These are phyloP conservation scores for Claviceps sp. DNA, from an alignment of 2,329 filamentous ascomycete genomes.

Conservation along the genomic window DNA sequence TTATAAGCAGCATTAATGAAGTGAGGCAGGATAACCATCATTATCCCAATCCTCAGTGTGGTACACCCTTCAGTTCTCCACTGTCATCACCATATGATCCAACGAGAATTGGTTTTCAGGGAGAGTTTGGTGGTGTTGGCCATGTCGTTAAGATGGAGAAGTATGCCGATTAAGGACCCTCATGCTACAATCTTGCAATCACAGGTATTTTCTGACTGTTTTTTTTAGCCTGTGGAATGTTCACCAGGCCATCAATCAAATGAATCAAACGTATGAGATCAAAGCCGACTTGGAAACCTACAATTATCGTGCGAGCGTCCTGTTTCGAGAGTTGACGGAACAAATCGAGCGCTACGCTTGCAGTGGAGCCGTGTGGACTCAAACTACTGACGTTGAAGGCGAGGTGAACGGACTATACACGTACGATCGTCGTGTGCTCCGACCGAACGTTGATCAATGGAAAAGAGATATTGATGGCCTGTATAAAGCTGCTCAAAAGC, in stretches of 20 bases:
- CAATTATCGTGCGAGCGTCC: slow-evolving; percentile 50
- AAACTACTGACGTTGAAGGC: slow-evolving; percentile 62
- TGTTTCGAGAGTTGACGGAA: slow-evolving; percentile 48
- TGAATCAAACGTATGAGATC: slow-evolving; percentile 57
- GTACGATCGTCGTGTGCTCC: slow-evolving; percentile 49
- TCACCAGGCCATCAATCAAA: slow-evolving; percentile 39
- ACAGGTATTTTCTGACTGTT: neutral
- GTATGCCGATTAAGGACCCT: slow-evolving; percentile 23
- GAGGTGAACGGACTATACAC: slow-evolving; percentile 61
- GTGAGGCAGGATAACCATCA: slow-evolving; percentile 51
- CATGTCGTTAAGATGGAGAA: slow-evolving; percentile 49
- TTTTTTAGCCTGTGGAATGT: slow-evolving; percentile 48
- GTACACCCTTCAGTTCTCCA: slow-evolving; percentile 52
- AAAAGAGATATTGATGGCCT: slow-evolving; percentile 43
- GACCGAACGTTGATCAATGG: slow-evolving; percentile 46
- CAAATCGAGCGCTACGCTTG: slow-evolving; percentile 48
- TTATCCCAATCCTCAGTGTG: slow-evolving; percentile 59
- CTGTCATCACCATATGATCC: slow-evolving; percentile 42
- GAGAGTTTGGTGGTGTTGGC: slow-evolving; percentile 59
- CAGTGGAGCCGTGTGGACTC: slow-evolving; percentile 57
- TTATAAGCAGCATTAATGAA: neutral
- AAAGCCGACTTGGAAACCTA: slow-evolving; percentile 42
- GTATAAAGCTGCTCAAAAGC: slow-evolving; percentile 37
- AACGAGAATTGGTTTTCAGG: slow-evolving; percentile 51
- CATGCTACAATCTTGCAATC: neutral